Base-by-base conservation (phyloP, 2,329 filamentous ascomycete genomes). In the Coniochaeta ligniaria region DNA sequence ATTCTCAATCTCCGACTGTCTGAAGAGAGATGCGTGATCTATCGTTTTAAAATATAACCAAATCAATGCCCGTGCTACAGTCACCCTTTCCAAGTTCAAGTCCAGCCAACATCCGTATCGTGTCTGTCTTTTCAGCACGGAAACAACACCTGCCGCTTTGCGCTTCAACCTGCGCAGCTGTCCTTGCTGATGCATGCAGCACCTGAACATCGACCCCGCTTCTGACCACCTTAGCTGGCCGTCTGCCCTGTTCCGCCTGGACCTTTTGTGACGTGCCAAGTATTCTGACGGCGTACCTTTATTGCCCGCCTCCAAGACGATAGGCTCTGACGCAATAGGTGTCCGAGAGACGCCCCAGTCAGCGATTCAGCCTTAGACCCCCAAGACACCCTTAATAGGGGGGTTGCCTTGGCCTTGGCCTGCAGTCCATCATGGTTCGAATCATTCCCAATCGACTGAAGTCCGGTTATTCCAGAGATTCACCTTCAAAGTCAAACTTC, bases 391-490 rank as follows among this genome's bases (percentile, higher is more conserved):
- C 47, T 17, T 28, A 28, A 52, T 47, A 24, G 20, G 17, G 24
- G 47, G 47, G 11, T 20, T 47, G 54, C 54, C 35, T 57, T 57
- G 28, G 31, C 12, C 35, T 57, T 16, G 17, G 26, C 50, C 38
- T 57, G 64, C 67, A 70, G 71, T 65, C 26, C 9, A 52, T 52
- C 70, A 84, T 85, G 82, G 80, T 83, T 65, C 81, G 81, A 71
- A 83, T 85, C 69, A 79, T 85, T 63, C 81, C 83, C 60, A 77
- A 74, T 63, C 79, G 82, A 59, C 73, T 85, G 41, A 83, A 83
- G 72, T 73, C 76, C 61, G 70, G 69, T 61, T 69, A 69, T 62
- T 70, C 73, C 52, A 71, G 17, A 57, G 54, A 70, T 43, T 43
- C 36, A 20, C 31, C 31, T 24, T 20, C 31, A 61, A 72, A 67